A percentile compares a stretch with the other conserved stretches of the same genome.
Conservation (phyloP, 2,329 filamentous ascomycete genomes). For the Chaetomium sp. region DNA sequence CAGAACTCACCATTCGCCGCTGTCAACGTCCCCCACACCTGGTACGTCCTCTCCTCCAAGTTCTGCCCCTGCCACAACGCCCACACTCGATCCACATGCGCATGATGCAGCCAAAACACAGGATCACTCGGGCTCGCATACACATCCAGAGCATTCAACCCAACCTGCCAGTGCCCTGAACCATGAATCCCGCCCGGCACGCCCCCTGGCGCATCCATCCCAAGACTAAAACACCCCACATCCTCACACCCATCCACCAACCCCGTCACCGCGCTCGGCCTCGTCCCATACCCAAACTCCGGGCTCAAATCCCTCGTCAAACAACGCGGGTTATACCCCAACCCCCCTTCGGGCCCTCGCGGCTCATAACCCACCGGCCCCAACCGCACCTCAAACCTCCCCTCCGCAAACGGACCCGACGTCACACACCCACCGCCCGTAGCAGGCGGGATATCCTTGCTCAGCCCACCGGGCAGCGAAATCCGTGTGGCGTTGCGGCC, state of each 20-base stretch:
- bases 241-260: conserved; percentile 12
- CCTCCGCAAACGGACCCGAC: conserved; percentile 12
- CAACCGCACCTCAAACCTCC: conserved; percentile 9
- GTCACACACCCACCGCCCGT: conserved; percentile 18
- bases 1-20: conserved; percentile 13
- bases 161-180: conserved; percentile 16
- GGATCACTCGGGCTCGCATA: conserved; percentile 18
- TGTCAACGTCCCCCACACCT: conserved; percentile 17
- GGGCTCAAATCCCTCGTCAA: conserved; percentile 16
- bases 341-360: conserved; percentile 10
- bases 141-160: conserved; percentile 9
- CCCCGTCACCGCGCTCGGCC: conserved; percentile 9
- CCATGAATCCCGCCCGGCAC: conserved; percentile 11
- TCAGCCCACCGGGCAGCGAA: background rate
- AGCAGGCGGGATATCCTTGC: conserved; percentile 7
- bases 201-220: conserved; percentile 5
- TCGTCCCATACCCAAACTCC: background rate
- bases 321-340: conserved; percentile 20
- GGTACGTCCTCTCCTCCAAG: background rate
- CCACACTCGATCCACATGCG: conserved; percentile 19
- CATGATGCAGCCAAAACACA: conserved; percentile 19
- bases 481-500: background rate
- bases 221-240: conserved; percentile 1
- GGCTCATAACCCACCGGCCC: conserved; percentile 13
- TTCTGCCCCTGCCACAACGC: conserved; percentile 19